These are phyloP conservation scores for Xylariaceae sp. DNA, from an alignment of 2,329 filamentous ascomycete species.

Conservation along the genomic window DNA sequence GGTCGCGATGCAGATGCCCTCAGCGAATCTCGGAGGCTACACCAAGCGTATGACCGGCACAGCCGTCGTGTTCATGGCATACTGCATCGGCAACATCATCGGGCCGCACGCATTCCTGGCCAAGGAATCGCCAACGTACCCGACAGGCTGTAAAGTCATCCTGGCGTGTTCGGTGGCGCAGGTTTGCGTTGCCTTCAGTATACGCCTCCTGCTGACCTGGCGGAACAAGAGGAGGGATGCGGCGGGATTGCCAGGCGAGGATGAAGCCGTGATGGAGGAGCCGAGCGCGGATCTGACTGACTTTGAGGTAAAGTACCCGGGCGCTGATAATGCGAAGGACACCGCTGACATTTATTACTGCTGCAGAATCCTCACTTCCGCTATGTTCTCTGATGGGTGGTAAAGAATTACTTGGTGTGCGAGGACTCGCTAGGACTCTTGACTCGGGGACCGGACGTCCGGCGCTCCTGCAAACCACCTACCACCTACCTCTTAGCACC, in stretches of 20 bases:
- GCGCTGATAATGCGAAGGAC: neutral
- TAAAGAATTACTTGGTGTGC: no score
- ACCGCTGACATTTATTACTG: neutral
- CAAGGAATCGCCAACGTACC: conserved; percentile 41
- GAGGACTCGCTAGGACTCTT: no score
- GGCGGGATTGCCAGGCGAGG: conserved; percentile 5
- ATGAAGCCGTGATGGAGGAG: conserved; percentile 20
- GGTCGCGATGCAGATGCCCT: conserved; percentile 48
- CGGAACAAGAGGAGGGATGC: conserved; percentile 36
- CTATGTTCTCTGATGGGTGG: conserved; percentile 14
- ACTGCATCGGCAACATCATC: conserved; percentile 43
- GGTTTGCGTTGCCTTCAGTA: conserved; percentile 30
- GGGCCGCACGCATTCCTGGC: conserved; percentile 42
- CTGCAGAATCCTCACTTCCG: conserved; percentile 25
- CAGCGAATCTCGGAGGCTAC: conserved; percentile 43
- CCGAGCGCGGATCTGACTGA: conserved; percentile 32
- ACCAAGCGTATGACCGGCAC: conserved; percentile 43
- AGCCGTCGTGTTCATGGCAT: conserved; percentile 42
- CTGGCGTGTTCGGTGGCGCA: conserved; percentile 41
- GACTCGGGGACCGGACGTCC: no score
- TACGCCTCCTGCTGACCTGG: conserved; percentile 31
- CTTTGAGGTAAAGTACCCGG: conserved; percentile 27
- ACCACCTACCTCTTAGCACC: no score
- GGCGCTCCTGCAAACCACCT: no score
- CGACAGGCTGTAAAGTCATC: conserved; percentile 47